Base-by-base conservation (phyloP, 495 filamentous ascomycete genomes). In the Xylaria venustula region DNA sequence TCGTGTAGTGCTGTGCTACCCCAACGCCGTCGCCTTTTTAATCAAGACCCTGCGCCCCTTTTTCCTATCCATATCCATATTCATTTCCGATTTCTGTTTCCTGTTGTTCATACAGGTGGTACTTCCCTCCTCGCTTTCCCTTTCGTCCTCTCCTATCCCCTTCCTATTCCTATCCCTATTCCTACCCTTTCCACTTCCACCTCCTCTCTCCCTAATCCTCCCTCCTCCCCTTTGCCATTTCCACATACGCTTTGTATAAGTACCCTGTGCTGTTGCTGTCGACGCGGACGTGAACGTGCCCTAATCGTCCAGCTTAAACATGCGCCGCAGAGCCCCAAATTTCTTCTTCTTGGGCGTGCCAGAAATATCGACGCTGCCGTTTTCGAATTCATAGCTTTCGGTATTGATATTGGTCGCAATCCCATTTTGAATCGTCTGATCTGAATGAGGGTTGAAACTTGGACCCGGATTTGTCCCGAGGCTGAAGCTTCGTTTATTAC, bases 301-400 rank as follows among this genome's bases (percentile, higher is more conserved):
- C 74, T 71, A 86, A 58, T 82, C 78, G 66, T 81, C 68, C 48
- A 86, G 67, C 37, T 81, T 73, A 73, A 87, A 86, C 65, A 81
- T 82, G 61, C 76, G 76, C 67, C 84, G 79, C 67, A 87, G 62
- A 40, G 71, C 64, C 42, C 74, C 75, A 65, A 87, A 87, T 70
- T 79, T 84, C 79, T 86, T 87, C 76, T 84, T 85, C 76, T 82
- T 85, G 70, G 73, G 79, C 44, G 78, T 73, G 58, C 72, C 75
- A 25, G 59, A 3, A 19, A 58, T 44, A 53, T 70, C 66, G 54
- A 63, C 52, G 46, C 58, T 61, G 60, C 72, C 69, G 37, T 65
- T 59, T n/a, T 65, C 64, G 40, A 36, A 22, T 36, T 64, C 62
- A 42, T 64, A 26, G 30, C 23, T 36, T 20, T 60, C 57, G 20